Percentiles rank a stretch among this genome's conserved stretches.
Conservation (phyloP, 2,329 filamentous ascomycete genomes). For the Beauveria sp. region DNA sequence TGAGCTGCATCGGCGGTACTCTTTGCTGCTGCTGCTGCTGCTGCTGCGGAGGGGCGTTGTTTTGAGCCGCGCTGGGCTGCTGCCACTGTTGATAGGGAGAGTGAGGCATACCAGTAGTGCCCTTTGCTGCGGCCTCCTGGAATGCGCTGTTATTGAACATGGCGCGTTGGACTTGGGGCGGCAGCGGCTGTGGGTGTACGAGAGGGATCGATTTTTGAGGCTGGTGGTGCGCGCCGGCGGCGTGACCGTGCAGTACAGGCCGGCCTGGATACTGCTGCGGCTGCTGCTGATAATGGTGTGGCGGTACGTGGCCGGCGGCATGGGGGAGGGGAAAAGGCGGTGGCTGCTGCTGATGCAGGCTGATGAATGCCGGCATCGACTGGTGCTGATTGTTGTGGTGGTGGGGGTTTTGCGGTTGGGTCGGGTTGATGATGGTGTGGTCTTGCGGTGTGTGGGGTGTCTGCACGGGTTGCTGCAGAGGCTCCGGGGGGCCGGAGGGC, state of each 20-base stretch:
- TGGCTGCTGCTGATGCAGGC: slow-evolving; percentile 22
- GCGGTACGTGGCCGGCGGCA: background rate
- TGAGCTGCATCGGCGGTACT: slow-evolving; percentile 24
- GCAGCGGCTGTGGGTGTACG: slow-evolving; percentile 41
- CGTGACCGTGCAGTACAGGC: background rate
- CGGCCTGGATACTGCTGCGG: slow-evolving; percentile 15
- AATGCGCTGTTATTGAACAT: slow-evolving; percentile 35
- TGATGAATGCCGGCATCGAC: slow-evolving; percentile 15
- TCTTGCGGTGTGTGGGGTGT: slow-evolving; percentile 47
- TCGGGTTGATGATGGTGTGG: slow-evolving; percentile 39
- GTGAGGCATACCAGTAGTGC: slow-evolving; percentile 13
- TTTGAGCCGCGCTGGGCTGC: slow-evolving; percentile 10
- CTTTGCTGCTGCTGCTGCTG: background rate
- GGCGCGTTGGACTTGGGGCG: slow-evolving; percentile 48
- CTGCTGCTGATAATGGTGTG: slow-evolving; percentile 13
- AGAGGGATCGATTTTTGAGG: slow-evolving; percentile 18
- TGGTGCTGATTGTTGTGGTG: slow-evolving; percentile 41
- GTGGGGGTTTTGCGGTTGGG: slow-evolving; percentile 51
- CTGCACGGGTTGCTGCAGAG: slow-evolving; percentile 18
- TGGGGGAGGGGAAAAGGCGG: slow-evolving; percentile 21
- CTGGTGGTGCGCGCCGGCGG: slow-evolving; percentile 13
- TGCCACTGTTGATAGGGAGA: slow-evolving; percentile 17
- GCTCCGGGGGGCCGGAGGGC: slow-evolving; percentile 11
- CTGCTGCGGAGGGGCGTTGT: background rate
- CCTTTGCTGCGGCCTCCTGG: slow-evolving; percentile 19